Evolutionary conservation across 495 filamentous ascomycete species (phyloP), one percentile per base, ranked within the genome.

Genomic region (Neurospora pannonica): DNA sequence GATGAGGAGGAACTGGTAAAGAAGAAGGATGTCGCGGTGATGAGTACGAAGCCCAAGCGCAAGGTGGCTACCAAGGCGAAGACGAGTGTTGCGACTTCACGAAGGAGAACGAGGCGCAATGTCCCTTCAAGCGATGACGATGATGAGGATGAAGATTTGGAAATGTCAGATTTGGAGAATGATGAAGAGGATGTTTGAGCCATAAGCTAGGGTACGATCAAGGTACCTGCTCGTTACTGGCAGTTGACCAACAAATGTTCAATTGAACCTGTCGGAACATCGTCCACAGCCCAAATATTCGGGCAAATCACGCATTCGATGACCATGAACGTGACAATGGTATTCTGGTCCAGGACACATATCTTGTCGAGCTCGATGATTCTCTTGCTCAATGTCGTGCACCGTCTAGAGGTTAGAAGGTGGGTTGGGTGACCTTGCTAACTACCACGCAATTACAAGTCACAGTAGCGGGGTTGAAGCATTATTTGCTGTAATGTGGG

Each of bases 41-140:
- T 75, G 77, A 81, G 76, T 40, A 78, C 77, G 9, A 74, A 38
- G 46, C 76, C 78, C 4, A 81, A 76, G 60, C 73, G 72, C 38
- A 73, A 78, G 48, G 24, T 71, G 17, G 73, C 72, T 4, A n/a
- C 62, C 5, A 76, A 72, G 31, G 72, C 62, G 2, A 80, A 75
- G 67, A 69, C 62, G 4, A 74, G 40, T 48, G 17, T 62, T 48
- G 6, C 70, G 0, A 42, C 69, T 5, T 67, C 75, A 5, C 48
- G 79, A 13, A 71, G 79, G 24, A 76, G 77, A 34, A 71, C 76
- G 46, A 71, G 80, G 72, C 74, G 38, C 0, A 76, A 79, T 71
- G 46, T 75, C 2, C 19, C 72, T 13, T 73, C 71, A 15, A 78
- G 77, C 71, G 75, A 73, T 6, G 80, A 80, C 0, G 78, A 80